These are phyloP conservation scores for Haematococcus sp. DNA, from an alignment of 139 green algal species.

Conservation along the genomic window DNA sequence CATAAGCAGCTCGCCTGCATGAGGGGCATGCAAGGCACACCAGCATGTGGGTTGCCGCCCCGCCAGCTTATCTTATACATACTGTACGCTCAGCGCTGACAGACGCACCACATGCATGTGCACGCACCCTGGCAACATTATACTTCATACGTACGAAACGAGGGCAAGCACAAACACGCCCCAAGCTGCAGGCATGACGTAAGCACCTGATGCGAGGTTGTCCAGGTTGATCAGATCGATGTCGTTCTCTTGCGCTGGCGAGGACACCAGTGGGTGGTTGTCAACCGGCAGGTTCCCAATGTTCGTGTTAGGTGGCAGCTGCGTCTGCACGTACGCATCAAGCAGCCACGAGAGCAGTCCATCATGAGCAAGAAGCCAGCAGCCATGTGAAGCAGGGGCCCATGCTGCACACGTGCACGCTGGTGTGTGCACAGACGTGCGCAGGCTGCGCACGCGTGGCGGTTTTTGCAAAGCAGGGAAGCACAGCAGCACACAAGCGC, in stretches of 20 bases:
- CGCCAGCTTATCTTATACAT: too few species aligned
- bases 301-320: neutral
- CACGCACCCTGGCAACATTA: neutral
- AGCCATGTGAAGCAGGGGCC: neutral
- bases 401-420: too few species aligned
- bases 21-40: neutral
- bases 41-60: slow-evolving; percentile 1
- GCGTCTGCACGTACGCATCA: neutral
- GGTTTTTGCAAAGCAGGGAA: too few species aligned
- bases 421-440: too few species aligned
- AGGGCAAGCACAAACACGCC: neutral
- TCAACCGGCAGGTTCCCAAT: neutral
- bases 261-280: neutral
- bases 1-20: slow-evolving; percentile 23
- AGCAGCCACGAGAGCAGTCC: neutral
- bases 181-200: neutral
- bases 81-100: slow-evolving; percentile 20
- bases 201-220: neutral
- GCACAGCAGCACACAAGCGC: too few species aligned
- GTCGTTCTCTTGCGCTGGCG: neutral
- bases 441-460: neutral
- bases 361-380: neutral
- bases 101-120: neutral
- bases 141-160: neutral
- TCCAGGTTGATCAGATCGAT: slow-evolving; percentile 7